Percentiles rank a stretch among this genome's conserved stretches.
phyloP scores from a whole-genome alignment of 371 early-diverging fungal genomes.

The Lichtheimia ramosa region DNA sequence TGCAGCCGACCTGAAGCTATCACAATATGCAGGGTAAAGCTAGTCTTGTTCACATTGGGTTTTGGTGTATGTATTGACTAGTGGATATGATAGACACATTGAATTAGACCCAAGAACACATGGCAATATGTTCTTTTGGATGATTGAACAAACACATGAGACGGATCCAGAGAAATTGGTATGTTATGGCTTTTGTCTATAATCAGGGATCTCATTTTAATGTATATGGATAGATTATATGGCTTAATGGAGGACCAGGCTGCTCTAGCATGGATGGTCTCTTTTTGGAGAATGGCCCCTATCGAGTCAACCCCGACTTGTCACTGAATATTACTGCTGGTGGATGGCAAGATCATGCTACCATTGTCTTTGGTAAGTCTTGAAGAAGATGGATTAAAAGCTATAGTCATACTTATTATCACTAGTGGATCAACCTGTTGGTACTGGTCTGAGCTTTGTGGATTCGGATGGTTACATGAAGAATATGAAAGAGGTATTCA shows the following conservation, averaged over 20 bases:
- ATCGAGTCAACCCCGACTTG: slow-evolving; percentile 51
- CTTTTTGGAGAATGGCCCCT: slow-evolving; percentile 86
- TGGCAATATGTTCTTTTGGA: slow-evolving; percentile 58
- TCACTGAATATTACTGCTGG: slow-evolving; percentile 51
- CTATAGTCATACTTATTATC: background rate
- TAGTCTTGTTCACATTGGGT: background rate
- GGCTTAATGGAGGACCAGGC: slow-evolving; percentile 84
- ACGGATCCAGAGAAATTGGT: slow-evolving; percentile 35
- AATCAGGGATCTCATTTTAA: background rate
- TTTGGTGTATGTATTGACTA: background rate
- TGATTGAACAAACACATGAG: slow-evolving; percentile 41
- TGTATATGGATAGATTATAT: slow-evolving; percentile 66
- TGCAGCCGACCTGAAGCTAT: slow-evolving; percentile 28
- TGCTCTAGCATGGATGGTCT: slow-evolving; percentile 82
- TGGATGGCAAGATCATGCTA: slow-evolving; percentile 76
- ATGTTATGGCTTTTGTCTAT: background rate
- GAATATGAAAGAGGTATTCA: slow-evolving; percentile 40
- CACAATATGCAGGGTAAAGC: slow-evolving; percentile 67
- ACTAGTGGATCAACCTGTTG: slow-evolving; percentile 85
- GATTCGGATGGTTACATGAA: slow-evolving; percentile 36
- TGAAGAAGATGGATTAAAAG: background rate
- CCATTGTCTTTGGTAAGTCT: slow-evolving; percentile 65
- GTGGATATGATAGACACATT: slow-evolving; percentile 39
- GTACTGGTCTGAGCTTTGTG: slow-evolving; percentile 78
- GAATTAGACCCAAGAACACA: slow-evolving; percentile 36